Base-by-base conservation (phyloP, 495 filamentous ascomycete species). In the Ascobolus immersus region DNA sequence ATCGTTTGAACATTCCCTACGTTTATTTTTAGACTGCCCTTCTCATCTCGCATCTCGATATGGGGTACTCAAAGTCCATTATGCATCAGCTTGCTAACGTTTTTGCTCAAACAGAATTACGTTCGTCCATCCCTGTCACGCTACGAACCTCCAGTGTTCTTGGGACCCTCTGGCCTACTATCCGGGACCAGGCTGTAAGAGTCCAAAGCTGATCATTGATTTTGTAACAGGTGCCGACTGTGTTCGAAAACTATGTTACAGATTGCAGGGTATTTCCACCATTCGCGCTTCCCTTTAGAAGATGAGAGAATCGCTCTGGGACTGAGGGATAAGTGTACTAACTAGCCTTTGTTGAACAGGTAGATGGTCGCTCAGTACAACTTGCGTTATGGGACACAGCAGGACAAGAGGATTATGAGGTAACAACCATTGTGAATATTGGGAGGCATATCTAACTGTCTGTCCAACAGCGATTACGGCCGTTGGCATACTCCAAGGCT, bases 211-310 rank as follows among this genome's bases (percentile, higher is more conserved):
- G 14, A 35, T 26, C 31, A 34, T 30, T 26, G 19, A 21, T 32
- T 17, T n/a, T n/a, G n/a, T n/a, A n/a, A 28, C 70, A 96, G 71
- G 89, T 94, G 26, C 86, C 86, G 0, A 99, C 86, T 40, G 86
- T 99, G 25, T 99, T 99, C 56, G 86, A 99, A 55, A 99, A 94
- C 61, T 99, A 99, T 48, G 86, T 99, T 36, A 93, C 86, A 42
- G 86, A 99, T 59, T 93, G 90, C 57, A 67, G 89, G 55, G 89
- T 96, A 37, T 21, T 45, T 14, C 25, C 10, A 19, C 10, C 21
- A 17, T n/a, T 21, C n/a, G 10, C 33, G 28, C 27, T 40, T 20
- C 42, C 18, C 17, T 13, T n/a, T 17, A 14, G 4, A n/a, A 27
- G 11, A 27, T 27, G 14, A n/a, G 25, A 27, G 11, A n/a, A 11